Base-by-base conservation (phyloP, 768 basidiomycete genomes). In the Termitomyces sp. region DNA sequence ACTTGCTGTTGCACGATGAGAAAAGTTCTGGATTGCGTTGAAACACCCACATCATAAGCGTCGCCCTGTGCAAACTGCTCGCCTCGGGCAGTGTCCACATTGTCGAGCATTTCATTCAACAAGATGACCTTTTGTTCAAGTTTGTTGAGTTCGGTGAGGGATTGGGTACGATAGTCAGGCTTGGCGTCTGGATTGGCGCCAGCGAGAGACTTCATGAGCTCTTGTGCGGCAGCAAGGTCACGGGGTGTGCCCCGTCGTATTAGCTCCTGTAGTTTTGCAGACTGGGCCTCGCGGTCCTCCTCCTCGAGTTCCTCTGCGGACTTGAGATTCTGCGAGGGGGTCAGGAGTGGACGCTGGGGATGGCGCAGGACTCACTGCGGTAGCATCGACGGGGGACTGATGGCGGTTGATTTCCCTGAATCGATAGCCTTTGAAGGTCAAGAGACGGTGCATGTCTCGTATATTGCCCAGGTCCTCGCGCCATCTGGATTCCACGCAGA, bases 401-500 rank as follows among this genome's bases (percentile, higher is more conserved):
- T 66, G 76, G 52, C 71, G 77, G 63, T 69, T 71, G 40, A 72
- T 55, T 36, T 91, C 88, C 58, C 89, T 81, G 75, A 92, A 92
- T 18, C 89, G 82, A 72, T 88, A 88, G 64, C 96, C 97, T 71
- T 98, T 99, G 83, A 96, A 98, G 7, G 87, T 90, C 66, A 99
- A 74, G 57, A 99, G 73, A 24, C 96, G 79, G 73, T 98, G 93
- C 97, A 99, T 99, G 76, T 99, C 97, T 66, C 96, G 76, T 61
- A 99, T 97, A 69, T 98, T 98, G 9, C 92, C 93, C 51, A 99
- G 78, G 74, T 98, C 96, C 61, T 98, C 97, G 71, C 92, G 94
- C 88, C 94, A 96, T 71, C 96, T 87, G 50, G 90, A 92, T 36
- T 91, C 89, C 0, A 79, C 70, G 70, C 96, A 98, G 49, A 99